Conservation (phyloP, 140 eudicot genomes). For the Ambrosia hybrid region DNA sequence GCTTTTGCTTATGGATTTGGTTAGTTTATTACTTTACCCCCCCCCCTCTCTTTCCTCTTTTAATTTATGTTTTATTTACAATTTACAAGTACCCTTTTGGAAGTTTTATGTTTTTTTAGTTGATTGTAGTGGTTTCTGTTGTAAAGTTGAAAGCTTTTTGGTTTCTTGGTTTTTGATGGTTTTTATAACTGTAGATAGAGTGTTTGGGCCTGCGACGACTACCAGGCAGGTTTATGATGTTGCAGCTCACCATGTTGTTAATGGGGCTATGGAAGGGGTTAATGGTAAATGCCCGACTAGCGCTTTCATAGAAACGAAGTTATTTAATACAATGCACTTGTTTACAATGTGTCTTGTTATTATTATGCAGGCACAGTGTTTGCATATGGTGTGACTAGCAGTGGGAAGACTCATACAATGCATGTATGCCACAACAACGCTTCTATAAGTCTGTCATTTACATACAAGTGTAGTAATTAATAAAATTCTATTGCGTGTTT, state of each 20-base stretch:
- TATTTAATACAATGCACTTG: not conserved
- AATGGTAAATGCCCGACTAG: conserved; percentile 49
- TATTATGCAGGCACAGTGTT: conserved; percentile 75
- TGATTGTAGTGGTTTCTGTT: conserved; percentile 6
- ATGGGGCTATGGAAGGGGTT: conserved; percentile 93
- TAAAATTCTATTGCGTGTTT: conserved; percentile 14
- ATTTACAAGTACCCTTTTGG: too few relatives aligned
- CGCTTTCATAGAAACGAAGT: too few relatives aligned
- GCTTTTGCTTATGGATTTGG: conserved; percentile 68
- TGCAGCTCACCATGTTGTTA: conserved; percentile 91
- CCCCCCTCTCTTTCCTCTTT: too few relatives aligned
- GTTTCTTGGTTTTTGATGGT: not conserved
- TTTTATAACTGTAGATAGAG: conserved; percentile 64
- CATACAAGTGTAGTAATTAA: conserved; percentile 18
- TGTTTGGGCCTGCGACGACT: conserved; percentile 94
- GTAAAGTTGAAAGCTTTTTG: not conserved
- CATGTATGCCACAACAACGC: conserved; percentile 53
- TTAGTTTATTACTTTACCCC: too few relatives aligned
- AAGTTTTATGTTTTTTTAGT: too few relatives aligned
- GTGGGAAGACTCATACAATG: conserved; percentile 98
- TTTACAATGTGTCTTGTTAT: conserved; percentile 16
- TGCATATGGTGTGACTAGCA: conserved; percentile 97
- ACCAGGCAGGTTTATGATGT: conserved; percentile 87
- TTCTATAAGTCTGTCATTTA: not conserved
- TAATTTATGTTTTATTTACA: too few relatives aligned